Base-by-base conservation (phyloP, 345 rosid species). In the Boechera stricta region DNA sequence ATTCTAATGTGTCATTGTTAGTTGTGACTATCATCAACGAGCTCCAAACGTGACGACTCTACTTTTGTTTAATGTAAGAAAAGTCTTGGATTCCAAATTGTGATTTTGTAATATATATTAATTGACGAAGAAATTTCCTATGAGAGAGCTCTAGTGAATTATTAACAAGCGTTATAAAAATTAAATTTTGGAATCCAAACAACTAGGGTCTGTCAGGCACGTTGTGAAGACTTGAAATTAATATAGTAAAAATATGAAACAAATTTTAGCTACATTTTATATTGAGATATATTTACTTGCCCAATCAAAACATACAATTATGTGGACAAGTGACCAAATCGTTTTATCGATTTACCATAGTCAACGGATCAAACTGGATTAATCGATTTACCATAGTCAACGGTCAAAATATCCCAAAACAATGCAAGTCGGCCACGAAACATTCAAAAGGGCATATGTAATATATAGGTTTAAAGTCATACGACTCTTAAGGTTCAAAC, bases 1-100 rank as follows among this genome's bases (percentile, higher is more conserved):
- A 54, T 28, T 69, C 15, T 54, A 54, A 69, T 28, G 15, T 10
- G 52, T 67, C 59, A 52, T 51, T 67, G 47, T 35, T 11, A 18
- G 58, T 68, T 24, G 61, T 68, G 72, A 52, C 36, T 38, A 53
- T 39, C 62, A 38, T 54, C 51, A 38, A 68, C 38, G 60, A 24
- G 29, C 72, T 24, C 24, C n/a, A 44, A 39, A 53, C 38, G 61
- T 68, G 72, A 67, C 36, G 72, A 67, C 36, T 38, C 38, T 4
- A 24, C 21, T 4, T 68, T 53, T 36, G 13, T 36, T 36, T 67
- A 11, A 24, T 48, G 11, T 41, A 48, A 67, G 18, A 67, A 26
- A 45, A 32, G 33, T 66, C 52, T 45, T 51, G 7, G 26, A 32
- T 29, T 56, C 67, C 24, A 33, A 67, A 44, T 44, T 73, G 48